Base-by-base conservation (phyloP, 2,329 filamentous ascomycete genomes). In the Lachnellula cervina region DNA sequence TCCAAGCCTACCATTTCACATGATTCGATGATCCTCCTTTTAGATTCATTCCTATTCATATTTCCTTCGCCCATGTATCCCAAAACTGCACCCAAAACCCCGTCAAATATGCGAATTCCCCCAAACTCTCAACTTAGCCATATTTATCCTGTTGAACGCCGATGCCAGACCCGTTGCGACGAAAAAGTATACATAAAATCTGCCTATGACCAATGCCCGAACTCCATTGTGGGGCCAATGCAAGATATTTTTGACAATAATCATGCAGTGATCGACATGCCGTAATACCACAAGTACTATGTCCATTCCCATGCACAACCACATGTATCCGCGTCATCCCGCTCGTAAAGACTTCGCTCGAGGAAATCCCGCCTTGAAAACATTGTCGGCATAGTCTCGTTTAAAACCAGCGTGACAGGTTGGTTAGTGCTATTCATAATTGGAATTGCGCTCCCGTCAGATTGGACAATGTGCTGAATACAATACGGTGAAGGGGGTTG, bases 401-500 rank as follows among this genome's bases (percentile, higher is more conserved):
- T 66, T 5, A 70, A 49, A 25, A 64, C 64, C 8, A 70, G 51
- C 4, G 56, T 64, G 17, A 60, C 51, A 1, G 62, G 60, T 49
- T 66, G 58, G 14, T 57, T 59, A 23, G 62, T 66, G 25, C 55
- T 60, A 45, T 68, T 66, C n/a, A 66, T 43, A 14, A 54, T 34
- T 4, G 59, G 51, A 14, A 45, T 34, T 11, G 61, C 55, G 62
- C 57, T 25, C 70, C 79, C 78, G 59, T 83, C 73, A 48, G 78
- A 70, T 53, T 82, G 71, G 13, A 88, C 74, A 59, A 80, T 74
- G 77, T 86, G 86, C 65, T 86, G 80, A 64, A 86, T 77, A 54
- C 85, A 88, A 67, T 86, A 87, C 1, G 84, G 80, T 50, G 74
- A 64, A 17, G 80, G 66, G 6, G 56, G 55, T 28, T 63, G 54